Percentiles rank a stretch among this genome's conserved stretches.
Conservation (phyloP, 768 basidiomycete genomes). For the Naganishia randhawae region DNA sequence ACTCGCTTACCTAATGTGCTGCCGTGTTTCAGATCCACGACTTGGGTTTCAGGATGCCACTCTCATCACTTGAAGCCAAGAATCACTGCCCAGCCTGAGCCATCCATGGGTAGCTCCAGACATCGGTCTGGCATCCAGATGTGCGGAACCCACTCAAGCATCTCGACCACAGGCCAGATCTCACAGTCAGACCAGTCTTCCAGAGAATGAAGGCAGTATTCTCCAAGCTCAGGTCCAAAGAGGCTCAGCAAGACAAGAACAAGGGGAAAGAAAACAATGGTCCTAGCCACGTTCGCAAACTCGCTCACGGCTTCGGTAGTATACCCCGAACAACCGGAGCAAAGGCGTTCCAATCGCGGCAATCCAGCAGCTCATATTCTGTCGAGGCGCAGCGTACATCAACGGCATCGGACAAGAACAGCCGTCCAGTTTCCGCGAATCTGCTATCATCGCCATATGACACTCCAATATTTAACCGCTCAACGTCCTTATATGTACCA, state of each 20-base stretch:
- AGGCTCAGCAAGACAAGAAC: not conserved
- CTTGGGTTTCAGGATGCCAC: not conserved
- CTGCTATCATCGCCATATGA: not conserved
- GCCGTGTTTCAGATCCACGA: not conserved
- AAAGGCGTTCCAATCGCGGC: conserved; percentile 2
- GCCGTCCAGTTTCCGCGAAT: not conserved
- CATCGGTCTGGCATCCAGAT: no score
- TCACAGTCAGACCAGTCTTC: not conserved
- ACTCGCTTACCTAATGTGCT: conserved; percentile 31
- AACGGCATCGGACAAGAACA: no score
- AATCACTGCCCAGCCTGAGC: not conserved
- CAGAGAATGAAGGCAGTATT: conserved; percentile 22
- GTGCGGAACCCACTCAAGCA: no score
- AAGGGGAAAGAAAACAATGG: not conserved
- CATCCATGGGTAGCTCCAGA: no score
- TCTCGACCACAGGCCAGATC: no score
- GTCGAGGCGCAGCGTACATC: not conserved
- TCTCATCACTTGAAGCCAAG: not conserved
- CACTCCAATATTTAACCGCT: conserved; percentile 9
- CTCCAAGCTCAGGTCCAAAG: conserved; percentile 19
- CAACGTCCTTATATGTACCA: not conserved
- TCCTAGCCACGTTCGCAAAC: not conserved
- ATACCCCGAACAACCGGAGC: not conserved
- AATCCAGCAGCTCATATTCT: not conserved
- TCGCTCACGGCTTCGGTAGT: conserved; percentile 4